phyloP scores from a whole-genome alignment of 2,329 filamentous ascomycete species.

The Metarhizium brunneum region DNA sequence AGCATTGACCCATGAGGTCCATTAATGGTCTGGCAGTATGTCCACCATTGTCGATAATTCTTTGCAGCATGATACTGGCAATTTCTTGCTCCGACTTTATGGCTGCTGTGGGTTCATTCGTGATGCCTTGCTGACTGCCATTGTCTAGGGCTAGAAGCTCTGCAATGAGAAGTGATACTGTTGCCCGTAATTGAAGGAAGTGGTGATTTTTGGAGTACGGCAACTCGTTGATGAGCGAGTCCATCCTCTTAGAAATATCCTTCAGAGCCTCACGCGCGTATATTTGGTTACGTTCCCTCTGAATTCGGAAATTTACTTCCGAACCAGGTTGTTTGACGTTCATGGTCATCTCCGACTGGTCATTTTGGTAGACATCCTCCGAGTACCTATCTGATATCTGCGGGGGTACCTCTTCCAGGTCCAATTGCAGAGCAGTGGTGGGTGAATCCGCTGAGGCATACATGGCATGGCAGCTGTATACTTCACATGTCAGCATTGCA shows the following conservation, averaged over 20 bases:
- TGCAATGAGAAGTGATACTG: conserved; percentile 65
- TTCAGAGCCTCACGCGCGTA: conserved; percentile 50
- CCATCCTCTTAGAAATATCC: conserved; percentile 59
- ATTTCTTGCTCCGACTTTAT: conserved; percentile 20
- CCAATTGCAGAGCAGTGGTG: conserved; percentile 16
- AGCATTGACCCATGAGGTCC: neutral
- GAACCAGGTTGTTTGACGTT: neutral
- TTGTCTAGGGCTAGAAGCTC: conserved; percentile 48
- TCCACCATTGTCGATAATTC: conserved; percentile 18
- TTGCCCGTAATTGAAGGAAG: conserved; percentile 62
- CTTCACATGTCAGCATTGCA: conserved; percentile 70
- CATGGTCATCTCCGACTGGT: neutral
- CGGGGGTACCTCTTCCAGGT: conserved; percentile 4
- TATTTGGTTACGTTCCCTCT: conserved; percentile 30
- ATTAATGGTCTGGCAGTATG: conserved; percentile 13
- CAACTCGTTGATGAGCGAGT: conserved; percentile 56
- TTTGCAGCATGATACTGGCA: conserved; percentile 16
- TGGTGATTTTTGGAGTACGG: conserved; percentile 61
- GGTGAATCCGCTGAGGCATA: conserved; percentile 34
- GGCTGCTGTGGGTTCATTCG: conserved; percentile 14
- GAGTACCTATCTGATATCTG: neutral
- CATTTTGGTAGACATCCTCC: neutral
- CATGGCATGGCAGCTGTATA: conserved; percentile 63
- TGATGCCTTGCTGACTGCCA: neutral
- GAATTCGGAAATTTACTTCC: conserved; percentile 1